Conservation (phyloP, 192 early-diverging fungal genomes). For the Globomyces pollinis-pini region DNA sequence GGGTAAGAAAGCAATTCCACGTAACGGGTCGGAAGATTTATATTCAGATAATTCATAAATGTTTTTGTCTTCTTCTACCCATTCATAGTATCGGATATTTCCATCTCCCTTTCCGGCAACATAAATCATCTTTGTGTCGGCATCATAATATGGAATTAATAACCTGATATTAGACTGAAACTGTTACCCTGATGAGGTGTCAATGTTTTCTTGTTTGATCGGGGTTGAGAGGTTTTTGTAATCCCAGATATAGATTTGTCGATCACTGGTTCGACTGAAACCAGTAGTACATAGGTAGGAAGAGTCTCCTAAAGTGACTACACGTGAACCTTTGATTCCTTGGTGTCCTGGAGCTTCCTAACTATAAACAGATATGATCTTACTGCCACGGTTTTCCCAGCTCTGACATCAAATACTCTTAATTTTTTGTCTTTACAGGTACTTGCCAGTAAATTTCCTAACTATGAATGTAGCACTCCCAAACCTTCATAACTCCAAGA, state of each 20-base stretch:
- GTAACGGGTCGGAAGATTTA: conserved; percentile 83
- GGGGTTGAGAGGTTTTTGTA: conserved; percentile 58
- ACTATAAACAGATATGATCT: too few relatives aligned
- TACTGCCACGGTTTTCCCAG: conserved; percentile 74
- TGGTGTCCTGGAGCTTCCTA: conserved; percentile 78
- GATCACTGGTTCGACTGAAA: conserved; percentile 86
- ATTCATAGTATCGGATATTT: conserved; percentile 98
- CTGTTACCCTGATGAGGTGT: conserved; percentile 75
- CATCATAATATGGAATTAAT: conserved; percentile 95
- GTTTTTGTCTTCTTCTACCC: conserved; percentile 76
- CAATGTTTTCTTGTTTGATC: conserved; percentile 67
- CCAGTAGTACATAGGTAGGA: conserved; percentile 85
- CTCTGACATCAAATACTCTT: conserved; percentile 86
- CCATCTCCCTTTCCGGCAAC: conserved; percentile 97
- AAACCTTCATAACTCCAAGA: conserved; percentile 85
- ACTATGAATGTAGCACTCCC: too few relatives aligned
- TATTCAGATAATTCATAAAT: conserved; percentile 81
- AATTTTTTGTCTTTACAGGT: conserved; percentile 96
- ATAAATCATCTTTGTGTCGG: conserved; percentile 83
- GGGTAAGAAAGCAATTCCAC: conserved; percentile 88
- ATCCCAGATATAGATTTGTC: conserved; percentile 94
- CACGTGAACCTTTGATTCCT: conserved; percentile 94
- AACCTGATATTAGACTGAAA: conserved; percentile 46
- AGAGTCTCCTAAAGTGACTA: conserved; percentile 77
- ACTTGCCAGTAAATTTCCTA: conserved; percentile 72